Percentiles rank a stretch among this genome's conserved stretches.
These are phyloP conservation scores for Haberlea rhodopensis DNA, from an alignment of 257 asterid genomes.

Conservation along the genomic window DNA sequence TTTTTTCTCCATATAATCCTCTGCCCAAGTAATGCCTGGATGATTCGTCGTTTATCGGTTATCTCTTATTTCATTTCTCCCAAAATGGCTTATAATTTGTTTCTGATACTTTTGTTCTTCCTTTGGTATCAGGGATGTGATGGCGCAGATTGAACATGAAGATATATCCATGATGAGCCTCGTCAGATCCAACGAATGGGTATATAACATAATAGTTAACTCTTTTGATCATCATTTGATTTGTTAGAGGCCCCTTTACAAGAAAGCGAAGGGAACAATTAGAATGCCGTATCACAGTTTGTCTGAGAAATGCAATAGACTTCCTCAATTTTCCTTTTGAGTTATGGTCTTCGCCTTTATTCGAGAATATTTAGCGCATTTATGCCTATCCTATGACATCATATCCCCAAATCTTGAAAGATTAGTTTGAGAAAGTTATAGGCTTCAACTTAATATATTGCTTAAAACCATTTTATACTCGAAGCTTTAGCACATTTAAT, in stretches of 20 bases:
- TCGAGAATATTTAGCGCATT: too few species aligned
- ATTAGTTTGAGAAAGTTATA: too few species aligned
- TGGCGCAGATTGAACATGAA: slow-evolving; percentile 84
- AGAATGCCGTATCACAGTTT: neutral
- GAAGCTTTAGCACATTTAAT: too few species aligned
- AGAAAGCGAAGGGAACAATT: neutral
- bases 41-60: neutral
- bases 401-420: too few species aligned
- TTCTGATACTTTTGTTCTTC: slow-evolving; percentile 24
- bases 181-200: slow-evolving; percentile 76
- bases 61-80: neutral
- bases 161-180: slow-evolving; percentile 54
- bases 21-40: neutral
- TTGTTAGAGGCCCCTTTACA: neutral
- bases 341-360: too few species aligned
- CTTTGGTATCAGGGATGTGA: slow-evolving; percentile 44
- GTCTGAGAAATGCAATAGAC: neutral
- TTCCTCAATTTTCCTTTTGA: neutral
- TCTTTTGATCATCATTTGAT: neutral
- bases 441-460: too few species aligned
- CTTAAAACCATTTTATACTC: too few species aligned
- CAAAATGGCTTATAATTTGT: slow-evolving; percentile 1
- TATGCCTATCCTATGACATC: too few species aligned
- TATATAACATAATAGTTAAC: slow-evolving; percentile 25
- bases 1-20: neutral